Conservation (phyloP, 2,329 filamentous ascomycete species). For the Cryoendolithus antarcticus region DNA sequence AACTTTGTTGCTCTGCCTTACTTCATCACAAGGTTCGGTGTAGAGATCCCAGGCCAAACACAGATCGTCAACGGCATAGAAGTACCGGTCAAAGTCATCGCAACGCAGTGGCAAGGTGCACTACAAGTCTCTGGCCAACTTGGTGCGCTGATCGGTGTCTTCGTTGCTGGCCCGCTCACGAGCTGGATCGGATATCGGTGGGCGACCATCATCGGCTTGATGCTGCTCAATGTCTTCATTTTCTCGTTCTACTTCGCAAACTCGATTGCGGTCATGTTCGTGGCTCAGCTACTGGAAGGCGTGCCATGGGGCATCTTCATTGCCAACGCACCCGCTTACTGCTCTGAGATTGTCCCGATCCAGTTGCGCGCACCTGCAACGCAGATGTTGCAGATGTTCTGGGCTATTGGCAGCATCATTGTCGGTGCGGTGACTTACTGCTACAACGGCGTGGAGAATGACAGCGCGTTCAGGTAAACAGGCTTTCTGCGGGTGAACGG, state of each 20-base stretch:
- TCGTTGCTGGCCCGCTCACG: slow-evolving; percentile 48
- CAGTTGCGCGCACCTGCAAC: slow-evolving; percentile 45
- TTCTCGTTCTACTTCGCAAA: slow-evolving; percentile 47
- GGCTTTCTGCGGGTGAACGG: slow-evolving; percentile 7
- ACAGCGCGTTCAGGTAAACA: slow-evolving; percentile 32
- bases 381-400: slow-evolving; percentile 55
- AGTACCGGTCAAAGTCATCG: slow-evolving; percentile 27
- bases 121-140: slow-evolving; percentile 44
- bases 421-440: slow-evolving; percentile 45
- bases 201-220: slow-evolving; percentile 43
- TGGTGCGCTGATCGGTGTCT: slow-evolving; percentile 49
- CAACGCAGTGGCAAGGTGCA: slow-evolving; percentile 45
- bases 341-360: slow-evolving; percentile 49
- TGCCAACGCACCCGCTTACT: slow-evolving; percentile 52
- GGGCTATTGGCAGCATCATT: slow-evolving; percentile 50
- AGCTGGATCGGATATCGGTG: slow-evolving; percentile 48
- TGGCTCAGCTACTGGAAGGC: slow-evolving; percentile 47
- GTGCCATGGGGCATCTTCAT: slow-evolving; percentile 56
- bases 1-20: slow-evolving; percentile 42
- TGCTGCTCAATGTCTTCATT: slow-evolving; percentile 47
- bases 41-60: slow-evolving; percentile 11
- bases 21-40: slow-evolving; percentile 38
- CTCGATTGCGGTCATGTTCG: slow-evolving; percentile 36
- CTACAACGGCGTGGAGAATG: slow-evolving; percentile 31
- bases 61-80: no score